Evolutionary conservation across 441 rosid genomes (phyloP).

Genomic region (Erodium texanum): DNA sequence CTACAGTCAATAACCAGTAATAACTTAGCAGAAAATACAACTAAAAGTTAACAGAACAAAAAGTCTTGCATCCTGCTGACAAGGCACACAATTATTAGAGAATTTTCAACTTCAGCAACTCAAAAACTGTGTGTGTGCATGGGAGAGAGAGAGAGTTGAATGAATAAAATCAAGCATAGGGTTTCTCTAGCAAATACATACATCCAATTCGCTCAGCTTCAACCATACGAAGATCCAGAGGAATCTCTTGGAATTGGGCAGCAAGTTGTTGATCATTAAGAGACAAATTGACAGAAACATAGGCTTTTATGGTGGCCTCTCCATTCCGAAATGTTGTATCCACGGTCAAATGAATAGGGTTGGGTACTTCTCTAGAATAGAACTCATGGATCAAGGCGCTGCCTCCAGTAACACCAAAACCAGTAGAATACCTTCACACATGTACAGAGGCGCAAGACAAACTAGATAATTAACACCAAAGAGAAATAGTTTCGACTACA

Average conservation of each 20-base stretch:
- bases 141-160: not conserved
- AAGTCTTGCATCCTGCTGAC: not conserved
- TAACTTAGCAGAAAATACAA: slow-evolving; percentile 4
- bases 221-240: slow-evolving; percentile 82
- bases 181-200: slow-evolving; percentile 30
- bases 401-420: slow-evolving; percentile 77
- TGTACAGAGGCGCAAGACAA: slow-evolving; percentile 9
- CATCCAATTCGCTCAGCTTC: slow-evolving; percentile 93
- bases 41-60: not conserved
- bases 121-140: not conserved
- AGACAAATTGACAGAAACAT: slow-evolving; percentile 56
- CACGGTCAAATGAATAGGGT: slow-evolving; percentile 73
- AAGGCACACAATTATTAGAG: not conserved
- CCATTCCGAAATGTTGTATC: slow-evolving; percentile 79
- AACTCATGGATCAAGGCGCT: slow-evolving; percentile 91
- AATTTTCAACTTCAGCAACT: not conserved
- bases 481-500: not conserved
- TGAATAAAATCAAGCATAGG: not conserved
- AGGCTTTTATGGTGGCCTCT: slow-evolving; percentile 71
- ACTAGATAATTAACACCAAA: not conserved
- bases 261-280: slow-evolving; percentile 81
- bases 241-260: slow-evolving; percentile 89
- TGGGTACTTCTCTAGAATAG: slow-evolving; percentile 75
- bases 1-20: slow-evolving; percentile 22
- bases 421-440: slow-evolving; percentile 75